These are phyloP conservation scores for Pilatotrama ljubarskyi DNA, from an alignment of 768 basidiomycete genomes.

Conservation along the genomic window DNA sequence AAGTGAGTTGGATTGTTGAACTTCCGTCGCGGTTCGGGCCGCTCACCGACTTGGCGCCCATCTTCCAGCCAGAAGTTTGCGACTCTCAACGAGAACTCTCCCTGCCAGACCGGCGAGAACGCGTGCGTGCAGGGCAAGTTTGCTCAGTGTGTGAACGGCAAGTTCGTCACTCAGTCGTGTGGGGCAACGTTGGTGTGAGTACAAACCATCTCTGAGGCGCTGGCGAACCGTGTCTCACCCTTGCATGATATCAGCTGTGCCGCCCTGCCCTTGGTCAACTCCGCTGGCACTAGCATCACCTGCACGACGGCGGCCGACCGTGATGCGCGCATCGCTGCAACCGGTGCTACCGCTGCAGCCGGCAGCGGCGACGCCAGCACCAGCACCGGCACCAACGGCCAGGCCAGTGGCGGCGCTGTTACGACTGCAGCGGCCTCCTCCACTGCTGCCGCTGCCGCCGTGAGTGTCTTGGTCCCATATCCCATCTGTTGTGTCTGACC, in stretches of 20 bases:
- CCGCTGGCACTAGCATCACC: conserved; percentile 49
- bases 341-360: conserved; percentile 22
- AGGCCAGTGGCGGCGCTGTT: background rate
- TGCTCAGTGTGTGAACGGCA: conserved; percentile 56
- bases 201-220: conserved; percentile 14
- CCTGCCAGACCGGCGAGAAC: conserved; percentile 45
- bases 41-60: background rate
- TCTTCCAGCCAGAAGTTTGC: conserved; percentile 42
- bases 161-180: conserved; percentile 35
- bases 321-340: conserved; percentile 38
- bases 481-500: background rate
- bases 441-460: conserved; percentile 18
- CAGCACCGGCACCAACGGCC: background rate
- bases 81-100: conserved; percentile 43
- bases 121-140: conserved; percentile 52
- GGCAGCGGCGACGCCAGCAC: background rate
- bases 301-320: conserved; percentile 51
- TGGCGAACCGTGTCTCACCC: conserved; percentile 24
- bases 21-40: background rate
- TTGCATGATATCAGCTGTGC: conserved; percentile 52
- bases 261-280: conserved; percentile 44
- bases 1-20: conserved; percentile 23
- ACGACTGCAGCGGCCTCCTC: background rate
- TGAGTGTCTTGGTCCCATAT: conserved; percentile 29
- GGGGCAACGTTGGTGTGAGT: conserved; percentile 23